Percentiles rank a stretch among this genome's conserved stretches.
These are phyloP conservation scores for Fusarium albosuccineum DNA, from an alignment of 2,329 filamentous ascomycete genomes.

Conservation along the genomic window DNA sequence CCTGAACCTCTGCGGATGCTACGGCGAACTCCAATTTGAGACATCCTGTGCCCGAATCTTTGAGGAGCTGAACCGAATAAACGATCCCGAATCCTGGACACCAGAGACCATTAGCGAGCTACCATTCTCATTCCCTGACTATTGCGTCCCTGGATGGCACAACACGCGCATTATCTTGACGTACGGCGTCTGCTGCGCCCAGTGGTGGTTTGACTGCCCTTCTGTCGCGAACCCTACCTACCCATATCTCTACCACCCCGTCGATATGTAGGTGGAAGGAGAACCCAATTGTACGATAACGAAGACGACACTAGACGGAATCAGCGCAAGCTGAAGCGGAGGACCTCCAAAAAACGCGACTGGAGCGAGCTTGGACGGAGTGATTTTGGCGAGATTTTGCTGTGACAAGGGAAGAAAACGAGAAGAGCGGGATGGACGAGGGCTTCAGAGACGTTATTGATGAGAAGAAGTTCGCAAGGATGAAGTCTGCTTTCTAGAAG, in stretches of 20 bases:
- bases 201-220: conserved; percentile 36
- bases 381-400: neutral
- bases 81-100: conserved; percentile 45
- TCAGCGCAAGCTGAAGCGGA: conserved; percentile 25
- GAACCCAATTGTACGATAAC: conserved; percentile 16
- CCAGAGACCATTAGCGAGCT: conserved; percentile 33
- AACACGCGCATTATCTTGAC: conserved; percentile 41
- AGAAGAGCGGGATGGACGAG: too few relatives aligned
- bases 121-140: conserved; percentile 43
- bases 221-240: conserved; percentile 30
- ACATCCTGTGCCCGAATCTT: conserved; percentile 41
- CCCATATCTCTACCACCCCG: conserved; percentile 22
- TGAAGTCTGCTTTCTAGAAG: too few relatives aligned
- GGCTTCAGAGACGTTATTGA: too few relatives aligned
- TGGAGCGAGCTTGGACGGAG: neutral
- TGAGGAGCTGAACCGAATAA: conserved; percentile 47
- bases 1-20: conserved; percentile 47
- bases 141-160: conserved; percentile 44
- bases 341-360: neutral
- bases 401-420: neutral
- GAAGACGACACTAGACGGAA: conserved; percentile 17
- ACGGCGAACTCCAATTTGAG: conserved; percentile 40
- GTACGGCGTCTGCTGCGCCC: conserved; percentile 30
- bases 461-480: too few relatives aligned
- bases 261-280: conserved; percentile 6